Conservation (phyloP, 2,329 filamentous ascomycete species). For the Penicillium sp. region DNA sequence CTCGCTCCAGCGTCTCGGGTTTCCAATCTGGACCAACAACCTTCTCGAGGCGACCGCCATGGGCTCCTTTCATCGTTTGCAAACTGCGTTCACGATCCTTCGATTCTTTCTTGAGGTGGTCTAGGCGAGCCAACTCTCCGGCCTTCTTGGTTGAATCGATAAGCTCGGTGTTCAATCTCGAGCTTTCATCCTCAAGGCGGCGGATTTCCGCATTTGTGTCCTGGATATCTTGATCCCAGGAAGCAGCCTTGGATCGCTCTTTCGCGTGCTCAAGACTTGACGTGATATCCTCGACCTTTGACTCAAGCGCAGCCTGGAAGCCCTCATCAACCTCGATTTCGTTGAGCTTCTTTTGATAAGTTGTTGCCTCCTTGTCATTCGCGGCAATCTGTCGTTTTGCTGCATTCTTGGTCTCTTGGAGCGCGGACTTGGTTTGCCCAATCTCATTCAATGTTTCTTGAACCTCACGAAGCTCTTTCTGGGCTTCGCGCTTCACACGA, state of each 20-base stretch:
- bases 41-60: conserved; percentile 66
- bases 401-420: conserved; percentile 70
- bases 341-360: conserved; percentile 66
- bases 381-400: conserved; percentile 68
- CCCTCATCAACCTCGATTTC: conserved; percentile 84
- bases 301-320: conserved; percentile 71
- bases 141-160: conserved; percentile 78
- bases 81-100: conserved; percentile 70
- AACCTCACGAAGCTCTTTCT: conserved; percentile 70
- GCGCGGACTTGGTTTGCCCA: conserved; percentile 68
- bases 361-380: conserved; percentile 68
- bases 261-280: conserved; percentile 60
- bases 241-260: conserved; percentile 59
- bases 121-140: conserved; percentile 77
- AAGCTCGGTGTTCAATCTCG: conserved; percentile 73
- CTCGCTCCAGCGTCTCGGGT: conserved; percentile 64
- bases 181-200: conserved; percentile 67
- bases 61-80: conserved; percentile 72
- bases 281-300: conserved; percentile 68
- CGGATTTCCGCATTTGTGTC: conserved; percentile 64
- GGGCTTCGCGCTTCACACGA: conserved; percentile 67
- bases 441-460: conserved; percentile 69
- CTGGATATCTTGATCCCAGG: conserved; percentile 69
- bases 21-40: conserved; percentile 67
- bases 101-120: conserved; percentile 77